Conservation (phyloP, 1,284 basidiomycete genomes). For the Austroboletus niveus region DNA sequence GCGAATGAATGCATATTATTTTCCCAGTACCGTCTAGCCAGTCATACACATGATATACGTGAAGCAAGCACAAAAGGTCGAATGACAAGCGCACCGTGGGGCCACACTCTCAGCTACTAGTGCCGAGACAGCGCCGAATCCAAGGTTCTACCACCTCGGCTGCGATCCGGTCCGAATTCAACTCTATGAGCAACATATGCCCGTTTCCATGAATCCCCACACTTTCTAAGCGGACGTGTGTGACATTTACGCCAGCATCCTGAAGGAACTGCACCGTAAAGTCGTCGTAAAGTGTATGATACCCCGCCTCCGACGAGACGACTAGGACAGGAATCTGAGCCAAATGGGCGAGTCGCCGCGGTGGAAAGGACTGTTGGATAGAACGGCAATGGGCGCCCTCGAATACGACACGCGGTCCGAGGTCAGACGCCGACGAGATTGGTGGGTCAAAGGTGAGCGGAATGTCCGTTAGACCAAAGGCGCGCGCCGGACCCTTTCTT, state of each 20-base stretch:
- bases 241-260: conserved; percentile 44
- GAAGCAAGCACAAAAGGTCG: too few species aligned
- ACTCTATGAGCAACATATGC: conserved; percentile 56
- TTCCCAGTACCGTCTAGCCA: too few species aligned
- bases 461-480: conserved; percentile 44
- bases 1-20: too few species aligned
- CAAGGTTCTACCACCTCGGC: conserved; percentile 40
- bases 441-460: conserved; percentile 45
- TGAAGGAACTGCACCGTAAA: conserved; percentile 43
- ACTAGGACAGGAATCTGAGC: conserved; percentile 42
- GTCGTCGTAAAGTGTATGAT: conserved; percentile 47
- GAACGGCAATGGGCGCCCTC: conserved; percentile 37
- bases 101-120: background rate
- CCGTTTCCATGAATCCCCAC: conserved; percentile 45
- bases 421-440: conserved; percentile 35
- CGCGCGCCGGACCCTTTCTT: conserved; percentile 36
- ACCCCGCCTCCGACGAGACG: conserved; percentile 48
- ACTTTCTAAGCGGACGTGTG: conserved; percentile 39
- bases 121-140: conserved; percentile 24
- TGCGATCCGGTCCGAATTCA: conserved; percentile 42
- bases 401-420: conserved; percentile 25
- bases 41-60: too few species aligned
- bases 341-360: conserved; percentile 43
- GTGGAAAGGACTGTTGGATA: conserved; percentile 42
- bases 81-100: background rate